Evolutionary conservation across 2,329 filamentous ascomycete species (phyloP).

Genomic region (Exophiala sp.): DNA sequence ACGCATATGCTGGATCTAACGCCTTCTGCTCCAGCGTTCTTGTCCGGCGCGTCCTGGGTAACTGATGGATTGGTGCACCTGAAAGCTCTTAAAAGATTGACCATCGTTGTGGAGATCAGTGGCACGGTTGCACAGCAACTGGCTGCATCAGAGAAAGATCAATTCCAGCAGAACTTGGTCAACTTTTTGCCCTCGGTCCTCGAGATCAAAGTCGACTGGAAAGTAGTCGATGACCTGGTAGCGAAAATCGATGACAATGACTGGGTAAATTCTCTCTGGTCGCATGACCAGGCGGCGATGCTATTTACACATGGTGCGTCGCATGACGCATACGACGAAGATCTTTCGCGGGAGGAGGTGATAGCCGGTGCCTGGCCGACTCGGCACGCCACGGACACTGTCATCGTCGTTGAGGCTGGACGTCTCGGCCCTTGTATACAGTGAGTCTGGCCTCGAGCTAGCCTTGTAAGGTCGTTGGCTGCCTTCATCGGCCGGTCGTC

Average conservation of each 20-base stretch:
- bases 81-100: slow-evolving; percentile 8
- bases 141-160: neutral
- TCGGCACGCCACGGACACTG: no score
- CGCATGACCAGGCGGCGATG: neutral
- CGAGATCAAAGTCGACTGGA: slow-evolving; percentile 4
- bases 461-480: neutral
- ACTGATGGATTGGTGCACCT: slow-evolving; percentile 7
- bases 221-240: neutral
- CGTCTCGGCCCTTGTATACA: no score
- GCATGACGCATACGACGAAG: no score
- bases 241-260: neutral
- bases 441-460: no score
- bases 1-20: slow-evolving; percentile 4
- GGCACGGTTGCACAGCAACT: slow-evolving; percentile 1
- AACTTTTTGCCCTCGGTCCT: neutral
- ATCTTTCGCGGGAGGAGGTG: no score
- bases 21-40: neutral
- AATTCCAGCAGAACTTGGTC: neutral
- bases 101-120: slow-evolving; percentile 7
- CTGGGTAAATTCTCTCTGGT: slow-evolving; percentile 2
- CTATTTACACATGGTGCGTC: no score
- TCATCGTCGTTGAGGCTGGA: no score
- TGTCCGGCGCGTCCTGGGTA: slow-evolving; percentile 8
- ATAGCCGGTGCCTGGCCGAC: no score
- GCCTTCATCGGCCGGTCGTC: slow-evolving; percentile 41